These are phyloP conservation scores for Eucalyptus paniculata DNA, from an alignment of 345 rosid species.

Conservation along the genomic window DNA sequence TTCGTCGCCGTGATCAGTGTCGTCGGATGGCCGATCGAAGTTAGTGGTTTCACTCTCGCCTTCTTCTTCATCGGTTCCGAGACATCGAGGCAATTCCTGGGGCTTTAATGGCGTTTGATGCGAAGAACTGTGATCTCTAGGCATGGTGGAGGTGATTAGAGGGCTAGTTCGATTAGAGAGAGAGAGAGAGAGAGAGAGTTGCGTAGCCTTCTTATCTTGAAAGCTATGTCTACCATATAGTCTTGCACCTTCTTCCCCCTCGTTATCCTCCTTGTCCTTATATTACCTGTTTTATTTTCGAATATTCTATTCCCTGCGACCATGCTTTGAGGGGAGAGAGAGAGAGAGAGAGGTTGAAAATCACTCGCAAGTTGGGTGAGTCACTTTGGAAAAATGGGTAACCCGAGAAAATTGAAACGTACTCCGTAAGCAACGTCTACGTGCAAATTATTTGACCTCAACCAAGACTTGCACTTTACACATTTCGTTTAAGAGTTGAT, in stretches of 20 bases:
- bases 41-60: neutral
- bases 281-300: neutral
- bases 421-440: neutral
- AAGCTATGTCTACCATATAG: neutral
- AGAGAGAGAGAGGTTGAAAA: neutral
- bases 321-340: neutral
- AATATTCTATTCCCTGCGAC: neutral
- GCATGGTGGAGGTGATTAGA: neutral
- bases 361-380: neutral
- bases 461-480: neutral
- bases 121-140: neutral
- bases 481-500: neutral
- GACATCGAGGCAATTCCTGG: neutral
- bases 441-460: neutral
- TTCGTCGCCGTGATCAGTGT: neutral
- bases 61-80: neutral
- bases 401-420: neutral
- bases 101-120: neutral
- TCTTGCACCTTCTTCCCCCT: neutral
- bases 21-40: neutral
- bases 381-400: neutral
- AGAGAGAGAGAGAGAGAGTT: neutral
- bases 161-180: neutral
- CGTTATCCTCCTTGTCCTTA: neutral
- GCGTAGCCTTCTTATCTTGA: neutral